A percentile compares a stretch with the other conserved stretches of the same genome.
Conservation (phyloP, 495 filamentous ascomycete genomes). For the Xylaria castorea region DNA sequence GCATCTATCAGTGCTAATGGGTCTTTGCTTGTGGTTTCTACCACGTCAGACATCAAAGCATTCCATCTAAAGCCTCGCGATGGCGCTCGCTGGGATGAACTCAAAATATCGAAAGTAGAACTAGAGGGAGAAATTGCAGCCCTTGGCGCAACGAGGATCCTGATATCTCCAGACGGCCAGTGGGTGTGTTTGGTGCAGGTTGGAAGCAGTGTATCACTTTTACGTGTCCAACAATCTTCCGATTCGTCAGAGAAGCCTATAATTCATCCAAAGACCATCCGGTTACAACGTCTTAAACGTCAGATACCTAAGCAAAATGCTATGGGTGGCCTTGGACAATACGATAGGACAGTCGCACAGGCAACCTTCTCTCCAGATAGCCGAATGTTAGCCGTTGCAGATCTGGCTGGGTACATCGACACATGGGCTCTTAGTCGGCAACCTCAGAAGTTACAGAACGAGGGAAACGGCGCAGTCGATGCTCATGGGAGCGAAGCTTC, state of each 20-base stretch:
- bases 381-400: conserved; percentile 75
- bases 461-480: conserved; percentile 39
- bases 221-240: conserved; percentile 35
- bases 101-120: conserved; percentile 74
- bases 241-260: conserved; percentile 40
- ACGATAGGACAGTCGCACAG: conserved; percentile 77
- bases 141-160: conserved; percentile 73
- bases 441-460: conserved; percentile 52
- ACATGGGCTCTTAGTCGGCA: conserved; percentile 68
- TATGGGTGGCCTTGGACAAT: conserved; percentile 75
- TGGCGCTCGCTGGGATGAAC: conserved; percentile 54
- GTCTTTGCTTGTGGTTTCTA: conserved; percentile 76
- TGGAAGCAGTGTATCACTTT: conserved; percentile 80
- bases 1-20: conserved; percentile 77
- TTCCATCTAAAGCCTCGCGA: conserved; percentile 65
- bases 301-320: conserved; percentile 61
- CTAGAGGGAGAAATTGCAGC: conserved; percentile 53
- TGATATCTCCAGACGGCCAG: conserved; percentile 73
- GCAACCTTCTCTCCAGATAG: conserved; percentile 82
- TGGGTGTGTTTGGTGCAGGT: conserved; percentile 81
- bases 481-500: conserved; percentile 36
- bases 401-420: conserved; percentile 86
- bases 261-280: conserved; percentile 53
- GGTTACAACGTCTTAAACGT: conserved; percentile 66
- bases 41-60: conserved; percentile 75